Evolutionary conservation across 2,329 filamentous ascomycete species (phyloP).

Genomic region (Fonsecaea pugnacius): DNA sequence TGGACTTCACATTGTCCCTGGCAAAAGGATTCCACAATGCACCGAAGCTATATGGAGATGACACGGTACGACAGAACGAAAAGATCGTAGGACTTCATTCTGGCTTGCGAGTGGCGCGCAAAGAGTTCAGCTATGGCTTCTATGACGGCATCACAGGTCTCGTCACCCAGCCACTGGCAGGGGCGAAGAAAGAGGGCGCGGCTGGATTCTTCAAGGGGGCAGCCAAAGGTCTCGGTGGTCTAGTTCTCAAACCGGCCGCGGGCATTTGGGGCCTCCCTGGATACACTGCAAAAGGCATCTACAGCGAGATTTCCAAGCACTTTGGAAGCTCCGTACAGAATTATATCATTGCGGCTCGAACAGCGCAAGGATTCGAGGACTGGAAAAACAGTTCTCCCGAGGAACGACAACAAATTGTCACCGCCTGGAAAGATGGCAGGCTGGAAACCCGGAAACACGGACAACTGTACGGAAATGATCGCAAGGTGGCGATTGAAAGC

Average conservation of each 20-base stretch:
- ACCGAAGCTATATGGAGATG: conserved; percentile 81
- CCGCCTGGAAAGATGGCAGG: conserved; percentile 66
- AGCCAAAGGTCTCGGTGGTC: conserved; percentile 79
- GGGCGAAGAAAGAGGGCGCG: conserved; percentile 66
- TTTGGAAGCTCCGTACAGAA: conserved; percentile 74
- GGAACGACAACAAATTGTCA: conserved; percentile 68
- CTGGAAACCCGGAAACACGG: conserved; percentile 58
- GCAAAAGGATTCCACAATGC: conserved; percentile 88
- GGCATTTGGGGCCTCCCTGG: conserved; percentile 77
- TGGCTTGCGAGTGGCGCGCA: conserved; percentile 76
- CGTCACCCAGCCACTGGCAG: conserved; percentile 75
- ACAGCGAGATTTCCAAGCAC: conserved; percentile 73
- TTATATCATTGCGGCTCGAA: conserved; percentile 77
- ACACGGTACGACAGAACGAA: conserved; percentile 75
- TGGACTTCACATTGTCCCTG: conserved; percentile 81
- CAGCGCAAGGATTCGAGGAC: conserved; percentile 74
- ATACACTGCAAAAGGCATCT: conserved; percentile 80
- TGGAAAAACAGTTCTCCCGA: conserved; percentile 58
- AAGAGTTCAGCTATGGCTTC: conserved; percentile 75
- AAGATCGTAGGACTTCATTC: conserved; percentile 78
- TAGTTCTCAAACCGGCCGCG: conserved; percentile 80
- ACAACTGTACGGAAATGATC: conserved; percentile 41
- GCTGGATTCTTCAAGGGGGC: conserved; percentile 76
- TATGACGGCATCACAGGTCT: conserved; percentile 82
- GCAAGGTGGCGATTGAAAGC: conserved; percentile 61